Evolutionary conservation across 768 basidiomycete genomes (phyloP).

Genomic region (Cystobasidium ongulense): DNA sequence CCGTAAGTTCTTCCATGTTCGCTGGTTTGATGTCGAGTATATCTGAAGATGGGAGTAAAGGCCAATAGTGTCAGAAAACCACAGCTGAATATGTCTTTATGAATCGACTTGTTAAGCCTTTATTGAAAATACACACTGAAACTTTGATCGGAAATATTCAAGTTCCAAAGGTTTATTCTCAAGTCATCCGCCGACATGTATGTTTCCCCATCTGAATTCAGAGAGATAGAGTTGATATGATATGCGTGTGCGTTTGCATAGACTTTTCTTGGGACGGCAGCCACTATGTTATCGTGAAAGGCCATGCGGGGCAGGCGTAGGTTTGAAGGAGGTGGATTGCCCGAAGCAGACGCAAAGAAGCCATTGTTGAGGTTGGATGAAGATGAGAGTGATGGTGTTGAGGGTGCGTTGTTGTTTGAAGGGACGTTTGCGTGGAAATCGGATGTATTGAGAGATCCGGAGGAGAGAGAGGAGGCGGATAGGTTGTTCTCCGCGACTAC

Average conservation of each 20-base stretch:
- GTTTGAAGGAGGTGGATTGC: slow-evolving; percentile 22
- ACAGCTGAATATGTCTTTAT: no score
- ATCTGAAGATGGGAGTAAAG: slow-evolving; percentile 52
- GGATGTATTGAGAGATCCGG: slow-evolving; percentile 54
- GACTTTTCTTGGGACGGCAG: slow-evolving; percentile 95
- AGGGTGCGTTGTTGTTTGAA: neutral
- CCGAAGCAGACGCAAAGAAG: neutral
- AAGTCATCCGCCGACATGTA: slow-evolving; percentile 99
- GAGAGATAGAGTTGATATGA: slow-evolving; percentile 98
- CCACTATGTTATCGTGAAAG: slow-evolving; percentile 94
- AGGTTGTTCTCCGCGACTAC: slow-evolving; percentile 97
- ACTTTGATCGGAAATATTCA: slow-evolving; percentile 95
- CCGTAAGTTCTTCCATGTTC: slow-evolving; percentile 99
- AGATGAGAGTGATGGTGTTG: slow-evolving; percentile 30
- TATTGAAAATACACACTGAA: slow-evolving; percentile 80
- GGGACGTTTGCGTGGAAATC: slow-evolving; percentile 18
- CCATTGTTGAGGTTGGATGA: slow-evolving; percentile 13
- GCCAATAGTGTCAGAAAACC: neutral
- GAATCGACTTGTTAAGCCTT: no score
- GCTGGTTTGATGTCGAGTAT: slow-evolving; percentile 99
- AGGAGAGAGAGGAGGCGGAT: slow-evolving; percentile 50
- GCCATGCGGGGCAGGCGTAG: slow-evolving; percentile 83
- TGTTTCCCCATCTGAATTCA: slow-evolving; percentile 98
- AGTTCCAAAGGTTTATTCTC: slow-evolving; percentile 94
- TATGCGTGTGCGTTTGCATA: slow-evolving; percentile 99